These are phyloP conservation scores for Tremella fuciformis DNA, from an alignment of 768 basidiomycete genomes.

Conservation along the genomic window DNA sequence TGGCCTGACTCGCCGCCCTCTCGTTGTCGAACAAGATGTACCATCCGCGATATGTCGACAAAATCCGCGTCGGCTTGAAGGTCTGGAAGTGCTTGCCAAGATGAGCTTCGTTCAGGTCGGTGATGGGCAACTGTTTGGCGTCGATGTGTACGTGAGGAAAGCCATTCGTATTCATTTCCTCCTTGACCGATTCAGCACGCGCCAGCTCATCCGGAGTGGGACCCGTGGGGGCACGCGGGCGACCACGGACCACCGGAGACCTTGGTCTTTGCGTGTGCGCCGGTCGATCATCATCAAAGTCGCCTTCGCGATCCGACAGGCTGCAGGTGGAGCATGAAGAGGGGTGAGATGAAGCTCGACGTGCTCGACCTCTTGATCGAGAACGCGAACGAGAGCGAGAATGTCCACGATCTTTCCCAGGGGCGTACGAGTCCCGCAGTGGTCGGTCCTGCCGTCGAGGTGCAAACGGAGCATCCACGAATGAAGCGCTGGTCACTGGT, in stretches of 20 bases:
- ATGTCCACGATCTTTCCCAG: slow-evolving; percentile 2
- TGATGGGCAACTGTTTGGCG: slow-evolving; percentile 19
- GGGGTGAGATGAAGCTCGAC: slow-evolving; percentile 3
- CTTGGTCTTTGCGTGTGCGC: slow-evolving; percentile 12
- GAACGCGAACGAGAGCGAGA: slow-evolving; percentile 11
- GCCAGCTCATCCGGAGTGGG: slow-evolving; percentile 29
- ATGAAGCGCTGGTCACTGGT: slow-evolving; percentile 30
- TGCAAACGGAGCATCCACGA: slow-evolving; percentile 36
- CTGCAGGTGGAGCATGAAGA: slow-evolving; percentile 21
- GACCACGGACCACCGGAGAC: slow-evolving; percentile 17
- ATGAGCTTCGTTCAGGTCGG: slow-evolving; percentile 58
- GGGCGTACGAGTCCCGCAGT: neutral
- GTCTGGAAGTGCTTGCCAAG: slow-evolving; percentile 66
- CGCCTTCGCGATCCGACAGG: slow-evolving; percentile 19
- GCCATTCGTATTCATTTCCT: slow-evolving; percentile 35
- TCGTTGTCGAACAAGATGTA: slow-evolving; percentile 74
- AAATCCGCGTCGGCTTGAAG: slow-evolving; percentile 71
- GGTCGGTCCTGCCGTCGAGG: neutral
- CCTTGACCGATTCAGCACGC: slow-evolving; percentile 23
- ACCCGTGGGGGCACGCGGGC: neutral
- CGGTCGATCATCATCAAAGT: slow-evolving; percentile 21
- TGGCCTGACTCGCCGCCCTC: slow-evolving; percentile 66
- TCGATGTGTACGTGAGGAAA: slow-evolving; percentile 39
- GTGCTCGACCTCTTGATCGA: slow-evolving; percentile 9
- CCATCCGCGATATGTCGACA: slow-evolving; percentile 69